These are phyloP conservation scores for Liriodendron chinense DNA, from an alignment of 164 flowering plant species.

Conservation along the genomic window DNA sequence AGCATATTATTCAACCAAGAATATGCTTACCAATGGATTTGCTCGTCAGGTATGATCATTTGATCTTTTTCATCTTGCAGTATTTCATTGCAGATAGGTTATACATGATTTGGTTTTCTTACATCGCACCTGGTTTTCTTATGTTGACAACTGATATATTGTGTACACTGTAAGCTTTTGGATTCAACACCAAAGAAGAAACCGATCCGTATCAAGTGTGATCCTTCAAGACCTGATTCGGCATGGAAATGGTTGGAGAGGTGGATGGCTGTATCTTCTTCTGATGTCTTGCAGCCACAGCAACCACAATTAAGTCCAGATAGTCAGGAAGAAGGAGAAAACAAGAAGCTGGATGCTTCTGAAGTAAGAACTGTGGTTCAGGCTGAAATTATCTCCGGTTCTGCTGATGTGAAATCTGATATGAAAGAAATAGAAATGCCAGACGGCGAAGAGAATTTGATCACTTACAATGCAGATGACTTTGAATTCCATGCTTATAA, in stretches of 20 bases:
- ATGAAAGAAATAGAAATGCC: constrained; percentile 16
- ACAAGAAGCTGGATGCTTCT: constrained; percentile 11
- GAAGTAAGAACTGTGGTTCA: constrained; percentile 21
- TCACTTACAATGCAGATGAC: constrained; percentile 33
- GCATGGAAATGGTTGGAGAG: constrained; percentile 96
- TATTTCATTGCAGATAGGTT: background rate
- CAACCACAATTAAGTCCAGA: constrained; percentile 24
- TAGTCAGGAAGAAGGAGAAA: constrained; percentile 19
- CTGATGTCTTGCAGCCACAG: constrained; percentile 23
- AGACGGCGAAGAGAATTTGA: constrained; percentile 44
- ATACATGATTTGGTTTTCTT: background rate
- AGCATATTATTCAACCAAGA: constrained; percentile 41
- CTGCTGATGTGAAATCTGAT: constrained; percentile 21
- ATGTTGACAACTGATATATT: background rate
- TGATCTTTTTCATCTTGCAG: constrained; percentile 3
- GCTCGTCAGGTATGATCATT: constrained; percentile 63
- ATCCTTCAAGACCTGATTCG: constrained; percentile 53
- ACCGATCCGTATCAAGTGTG: constrained; percentile 67
- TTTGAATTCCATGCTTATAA: constrained; percentile 29
- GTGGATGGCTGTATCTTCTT: constrained; percentile 78
- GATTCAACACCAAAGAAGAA: constrained; percentile 59
- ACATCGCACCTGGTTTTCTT: constrained; percentile 1
- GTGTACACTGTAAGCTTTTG: constrained; percentile 48
- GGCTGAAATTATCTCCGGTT: constrained; percentile 27
- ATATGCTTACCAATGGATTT: constrained; percentile 67